Percentiles rank a stretch among this genome's conserved stretches.
Conservation (phyloP, 371 early-diverging fungal genomes). For the Coemansia sp. region DNA sequence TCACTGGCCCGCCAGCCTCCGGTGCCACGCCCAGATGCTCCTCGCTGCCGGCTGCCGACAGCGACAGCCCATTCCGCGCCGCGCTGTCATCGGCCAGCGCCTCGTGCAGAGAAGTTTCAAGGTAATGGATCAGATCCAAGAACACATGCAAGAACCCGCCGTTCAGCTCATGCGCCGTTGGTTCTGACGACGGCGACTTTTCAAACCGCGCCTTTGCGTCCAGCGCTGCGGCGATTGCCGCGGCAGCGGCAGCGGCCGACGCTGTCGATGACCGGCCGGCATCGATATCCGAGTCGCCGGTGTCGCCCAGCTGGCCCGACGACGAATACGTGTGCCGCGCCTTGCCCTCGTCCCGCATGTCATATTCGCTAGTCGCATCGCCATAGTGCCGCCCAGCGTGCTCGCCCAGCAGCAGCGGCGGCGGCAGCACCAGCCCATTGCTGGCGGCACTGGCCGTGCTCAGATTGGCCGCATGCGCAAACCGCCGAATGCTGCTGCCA, state of each 20-base stretch:
- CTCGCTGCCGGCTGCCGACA: background rate
- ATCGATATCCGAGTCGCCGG: constrained; percentile 19
- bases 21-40: background rate
- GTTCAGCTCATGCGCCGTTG: constrained; percentile 23
- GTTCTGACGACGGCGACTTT: constrained; percentile 8
- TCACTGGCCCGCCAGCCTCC: background rate
- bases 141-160: constrained; percentile 49
- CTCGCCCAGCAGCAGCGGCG: background rate
- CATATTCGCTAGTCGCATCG: constrained; percentile 10
- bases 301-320: constrained; percentile 14
- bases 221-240: constrained; percentile 19
- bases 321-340: constrained; percentile 16
- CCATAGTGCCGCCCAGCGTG: constrained; percentile 4
- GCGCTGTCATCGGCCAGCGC: constrained; percentile 5
- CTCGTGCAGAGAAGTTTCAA: constrained; percentile 29
- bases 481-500: constrained; percentile 12
- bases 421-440: constrained; percentile 8
- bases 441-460: constrained; percentile 44
- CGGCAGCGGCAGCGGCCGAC: constrained; percentile 15
- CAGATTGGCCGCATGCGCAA: constrained; percentile 30
- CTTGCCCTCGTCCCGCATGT: constrained; percentile 6
- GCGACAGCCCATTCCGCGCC: background rate
- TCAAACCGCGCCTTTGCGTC: constrained; percentile 34
- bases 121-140: constrained; percentile 31
- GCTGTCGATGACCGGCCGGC: constrained; percentile 23